Evolutionary conservation across 306 rosid species (phyloP), one percentile per base, ranked within the genome.

Genomic region (Oxytropis ochrocephala): DNA sequence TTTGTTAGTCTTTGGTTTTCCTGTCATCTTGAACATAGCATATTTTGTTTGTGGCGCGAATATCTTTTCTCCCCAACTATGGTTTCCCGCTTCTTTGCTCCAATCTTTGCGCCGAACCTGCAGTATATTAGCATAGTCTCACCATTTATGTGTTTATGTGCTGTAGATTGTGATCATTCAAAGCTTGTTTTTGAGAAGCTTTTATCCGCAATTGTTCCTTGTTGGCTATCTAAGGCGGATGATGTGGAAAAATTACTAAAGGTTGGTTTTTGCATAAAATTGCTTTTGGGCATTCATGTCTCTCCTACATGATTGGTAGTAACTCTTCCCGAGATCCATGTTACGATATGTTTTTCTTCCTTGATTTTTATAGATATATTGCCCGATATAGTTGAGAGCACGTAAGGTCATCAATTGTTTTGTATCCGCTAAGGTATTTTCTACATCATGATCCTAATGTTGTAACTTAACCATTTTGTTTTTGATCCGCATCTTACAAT

Each of bases 151-250:
- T 69, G 44, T 60, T 70, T 48, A 11, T 70, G 43, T 72, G 46
- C 17, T 80, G 70, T 74, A 93, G 98, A 78, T 75, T 82, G 98
- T 90, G 78, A 77, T 75, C 89, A 88, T 76, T 93, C 98, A 24
- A 83, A 78, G 81, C 85, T 18, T 69, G 96, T 90, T 67, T 87
- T 85, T 76, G 96, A 93, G 84, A 90, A 88, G 77, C 86, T 93
- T 66, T 79, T 90, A 73, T 85, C 96, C 57, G 85, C 90, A 16
- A 74, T 90, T 68, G 91, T 90, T 81, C 98, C 98, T n/a, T 93
- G 84, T 83, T 93, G 97, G 97, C 73, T 90, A 55, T 82, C 92
- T 16, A 82, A 85, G 82, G 75, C 87, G 33, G 88, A 85, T 14
- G 78, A 87, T 72, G 83, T 78, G 77, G 87, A 88, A 54, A 72